Evolutionary conservation across 495 filamentous ascomycete genomes (phyloP).

Genomic region (Tuber indicum): DNA sequence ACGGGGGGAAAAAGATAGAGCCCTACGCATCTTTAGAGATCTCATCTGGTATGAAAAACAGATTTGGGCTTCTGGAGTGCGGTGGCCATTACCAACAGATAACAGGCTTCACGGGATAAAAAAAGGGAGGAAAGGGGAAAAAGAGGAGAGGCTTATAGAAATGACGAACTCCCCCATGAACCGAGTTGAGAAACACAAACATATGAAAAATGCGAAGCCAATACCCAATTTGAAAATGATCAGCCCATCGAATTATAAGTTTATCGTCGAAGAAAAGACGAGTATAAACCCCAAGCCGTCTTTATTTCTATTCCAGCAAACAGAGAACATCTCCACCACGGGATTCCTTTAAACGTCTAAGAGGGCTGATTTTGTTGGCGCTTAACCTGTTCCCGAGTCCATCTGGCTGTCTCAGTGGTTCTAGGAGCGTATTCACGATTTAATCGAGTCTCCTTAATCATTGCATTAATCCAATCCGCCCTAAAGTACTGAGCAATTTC

Average conservation of each 20-base stretch:
- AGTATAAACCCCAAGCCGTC: slow-evolving; percentile 26
- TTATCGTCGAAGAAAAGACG: slow-evolving; percentile 34
- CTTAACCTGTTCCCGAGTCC: slow-evolving; percentile 96
- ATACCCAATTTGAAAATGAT: slow-evolving; percentile 35
- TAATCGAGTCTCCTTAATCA: slow-evolving; percentile 79
- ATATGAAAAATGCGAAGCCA: slow-evolving; percentile 39
- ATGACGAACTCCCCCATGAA: slow-evolving; percentile 39
- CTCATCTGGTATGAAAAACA: slow-evolving; percentile 30
- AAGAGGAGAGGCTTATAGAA: slow-evolving; percentile 37
- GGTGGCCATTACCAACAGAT: slow-evolving; percentile 30
- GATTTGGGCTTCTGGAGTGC: slow-evolving; percentile 24
- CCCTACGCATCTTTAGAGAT: slow-evolving; percentile 16
- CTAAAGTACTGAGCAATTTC: slow-evolving; percentile 77
- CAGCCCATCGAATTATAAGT: slow-evolving; percentile 38
- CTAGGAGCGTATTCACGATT: slow-evolving; percentile 76
- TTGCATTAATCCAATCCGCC: slow-evolving; percentile 75
- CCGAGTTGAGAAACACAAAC: slow-evolving; percentile 39
- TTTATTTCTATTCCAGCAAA: slow-evolving; percentile 35
- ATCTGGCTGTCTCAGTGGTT: slow-evolving; percentile 89
- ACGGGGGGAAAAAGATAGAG: slow-evolving; percentile 23
- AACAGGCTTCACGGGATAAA: slow-evolving; percentile 25
- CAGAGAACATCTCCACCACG: slow-evolving; percentile 24
- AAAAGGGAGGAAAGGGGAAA: slow-evolving; percentile 24
- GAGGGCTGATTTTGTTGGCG: slow-evolving; percentile 54
- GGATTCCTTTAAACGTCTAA: slow-evolving; percentile 30